A percentile compares a stretch with the other conserved stretches of the same genome.
Evolutionary conservation across 2,329 filamentous ascomycete species (phyloP).

Genomic region (Chaetoscypha palmicola): DNA sequence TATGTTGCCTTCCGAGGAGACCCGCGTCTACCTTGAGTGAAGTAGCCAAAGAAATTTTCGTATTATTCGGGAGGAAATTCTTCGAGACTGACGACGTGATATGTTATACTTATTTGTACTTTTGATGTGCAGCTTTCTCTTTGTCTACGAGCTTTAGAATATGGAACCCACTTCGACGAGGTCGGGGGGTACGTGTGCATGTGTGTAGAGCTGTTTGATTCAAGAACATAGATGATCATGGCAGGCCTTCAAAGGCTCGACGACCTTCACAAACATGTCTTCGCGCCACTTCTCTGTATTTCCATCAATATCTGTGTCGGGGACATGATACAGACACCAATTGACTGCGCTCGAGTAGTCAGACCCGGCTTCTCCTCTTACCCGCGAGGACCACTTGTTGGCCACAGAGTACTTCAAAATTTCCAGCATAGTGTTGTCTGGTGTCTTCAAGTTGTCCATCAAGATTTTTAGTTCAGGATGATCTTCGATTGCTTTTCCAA

Average conservation of each 20-base stretch:
- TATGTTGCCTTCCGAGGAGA: too few relatives aligned
- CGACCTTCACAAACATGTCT: slow-evolving; percentile 14
- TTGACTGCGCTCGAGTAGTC: slow-evolving; percentile 10
- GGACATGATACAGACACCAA: slow-evolving; percentile 14
- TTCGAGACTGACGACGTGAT: too few relatives aligned
- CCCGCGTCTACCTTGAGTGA: too few relatives aligned
- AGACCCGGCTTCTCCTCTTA: slow-evolving; percentile 12
- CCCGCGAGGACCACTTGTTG: slow-evolving; percentile 2
- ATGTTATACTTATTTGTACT: too few relatives aligned
- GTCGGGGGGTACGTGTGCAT: too few relatives aligned
- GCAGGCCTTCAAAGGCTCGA: slow-evolving; percentile 14
- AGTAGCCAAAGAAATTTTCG: too few relatives aligned
- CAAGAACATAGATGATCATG: slow-evolving; percentile 12
- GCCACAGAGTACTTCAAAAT: slow-evolving; percentile 9
- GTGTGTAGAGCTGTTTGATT: too few relatives aligned
- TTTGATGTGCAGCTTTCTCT: too few relatives aligned
- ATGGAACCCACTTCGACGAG: too few relatives aligned
- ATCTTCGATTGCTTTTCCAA: slow-evolving; percentile 11
- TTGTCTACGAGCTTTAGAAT: too few relatives aligned
- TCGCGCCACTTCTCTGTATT: slow-evolving; percentile 13
- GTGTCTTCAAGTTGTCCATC: not conserved
- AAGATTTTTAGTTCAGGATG: slow-evolving; percentile 2
- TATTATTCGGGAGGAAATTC: too few relatives aligned
- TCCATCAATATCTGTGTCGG: slow-evolving; percentile 4
- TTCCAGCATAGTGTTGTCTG: slow-evolving; percentile 1